A percentile compares a stretch with the other conserved stretches of the same genome.
phyloP scores from a whole-genome alignment of 2,329 filamentous ascomycete species.

The Harringtonia aguacate region DNA sequence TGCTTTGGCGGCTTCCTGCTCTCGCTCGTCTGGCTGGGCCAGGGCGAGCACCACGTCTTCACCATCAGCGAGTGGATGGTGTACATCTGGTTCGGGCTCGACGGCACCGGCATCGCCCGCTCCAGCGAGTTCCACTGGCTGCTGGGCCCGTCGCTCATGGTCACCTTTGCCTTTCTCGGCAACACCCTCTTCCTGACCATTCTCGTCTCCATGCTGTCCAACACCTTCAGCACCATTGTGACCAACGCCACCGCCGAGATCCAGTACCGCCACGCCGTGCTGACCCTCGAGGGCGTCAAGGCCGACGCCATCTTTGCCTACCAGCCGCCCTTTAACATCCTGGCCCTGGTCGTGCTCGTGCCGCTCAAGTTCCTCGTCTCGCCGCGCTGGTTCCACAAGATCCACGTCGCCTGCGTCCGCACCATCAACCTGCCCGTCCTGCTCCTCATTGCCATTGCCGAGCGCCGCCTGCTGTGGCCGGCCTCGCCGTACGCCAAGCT shows the following conservation, averaged over 20 bases:
- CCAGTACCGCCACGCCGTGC: conserved; percentile 68
- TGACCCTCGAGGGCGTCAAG: conserved; percentile 80
- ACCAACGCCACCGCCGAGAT: conserved; percentile 72
- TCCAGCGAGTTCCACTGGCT: conserved; percentile 65
- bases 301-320: conserved; percentile 76
- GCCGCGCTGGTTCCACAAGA: conserved; percentile 84
- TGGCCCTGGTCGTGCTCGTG: conserved; percentile 62
- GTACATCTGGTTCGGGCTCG: conserved; percentile 85
- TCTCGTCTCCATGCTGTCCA: conserved; percentile 75
- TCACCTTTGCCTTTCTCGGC: conserved; percentile 74
- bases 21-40: conserved; percentile 67
- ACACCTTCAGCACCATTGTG: conserved; percentile 72
- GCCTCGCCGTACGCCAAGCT: conserved; percentile 17
- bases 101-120: conserved; percentile 53
- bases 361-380: conserved; percentile 69
- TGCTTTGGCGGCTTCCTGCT: conserved; percentile 76
- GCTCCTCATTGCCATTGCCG: conserved; percentile 57
- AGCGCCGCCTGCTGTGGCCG: conserved; percentile 59
- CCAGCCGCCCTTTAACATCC: conserved; percentile 72
- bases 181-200: conserved; percentile 87
- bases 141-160: conserved; percentile 70
- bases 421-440: conserved; percentile 66
- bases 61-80: conserved; percentile 86
- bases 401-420: conserved; percentile 68
- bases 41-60: conserved; percentile 49